Evolutionary conservation across 2,329 filamentous ascomycete genomes (phyloP).

Genomic region (Monilinia fructigena): DNA sequence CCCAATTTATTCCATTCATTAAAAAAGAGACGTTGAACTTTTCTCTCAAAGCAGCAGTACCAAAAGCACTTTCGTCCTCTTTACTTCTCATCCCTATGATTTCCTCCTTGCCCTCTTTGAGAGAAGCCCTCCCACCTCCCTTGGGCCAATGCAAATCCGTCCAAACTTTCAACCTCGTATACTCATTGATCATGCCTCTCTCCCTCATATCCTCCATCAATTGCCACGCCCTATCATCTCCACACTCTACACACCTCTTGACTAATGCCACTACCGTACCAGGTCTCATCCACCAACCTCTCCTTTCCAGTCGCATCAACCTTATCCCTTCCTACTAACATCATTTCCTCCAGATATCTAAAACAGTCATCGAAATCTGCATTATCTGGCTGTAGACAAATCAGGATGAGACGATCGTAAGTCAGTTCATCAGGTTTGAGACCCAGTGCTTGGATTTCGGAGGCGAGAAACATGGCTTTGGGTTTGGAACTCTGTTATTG

Average conservation of each 20-base stretch:
- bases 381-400: slow-evolving; percentile 47
- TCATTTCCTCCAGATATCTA: slow-evolving; percentile 52
- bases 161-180: slow-evolving; percentile 8
- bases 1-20: background rate
- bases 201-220: slow-evolving; percentile 34
- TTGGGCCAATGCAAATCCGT: slow-evolving; percentile 16
- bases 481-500: slow-evolving; percentile 45
- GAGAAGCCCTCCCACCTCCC: background rate
- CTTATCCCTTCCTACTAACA: slow-evolving; percentile 40
- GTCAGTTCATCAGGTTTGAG: slow-evolving; percentile 56
- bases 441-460: slow-evolving; percentile 58
- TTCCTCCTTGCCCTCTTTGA: background rate
- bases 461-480: slow-evolving; percentile 59
- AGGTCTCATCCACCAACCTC: slow-evolving; percentile 39
- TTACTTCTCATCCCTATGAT: too few relatives aligned
- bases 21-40: background rate
- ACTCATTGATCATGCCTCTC: slow-evolving; percentile 23
- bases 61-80: background rate
- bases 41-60: background rate
- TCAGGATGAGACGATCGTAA: slow-evolving; percentile 60
- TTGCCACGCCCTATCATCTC: slow-evolving; percentile 33
- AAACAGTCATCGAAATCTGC: slow-evolving; percentile 49
- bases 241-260: slow-evolving; percentile 28
- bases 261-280: slow-evolving; percentile 34
- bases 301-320: slow-evolving; percentile 29